These are phyloP conservation scores for Kluyveromyces siamensis DNA, from an alignment of 805 yeast genomes.

Conservation along the genomic window DNA sequence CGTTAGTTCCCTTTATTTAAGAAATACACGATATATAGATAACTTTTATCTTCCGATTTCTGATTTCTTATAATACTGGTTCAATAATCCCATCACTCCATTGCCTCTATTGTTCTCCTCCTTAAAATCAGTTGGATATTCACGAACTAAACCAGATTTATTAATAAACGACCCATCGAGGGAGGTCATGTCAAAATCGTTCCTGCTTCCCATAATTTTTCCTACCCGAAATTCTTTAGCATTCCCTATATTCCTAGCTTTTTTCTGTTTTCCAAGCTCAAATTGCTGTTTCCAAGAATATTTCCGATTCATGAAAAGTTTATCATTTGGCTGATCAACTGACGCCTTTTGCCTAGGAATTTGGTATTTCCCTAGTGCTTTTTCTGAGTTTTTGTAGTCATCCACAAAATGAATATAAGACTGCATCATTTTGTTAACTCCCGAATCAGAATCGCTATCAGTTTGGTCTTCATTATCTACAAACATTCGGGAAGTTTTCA, in stretches of 20 bases:
- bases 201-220: background rate
- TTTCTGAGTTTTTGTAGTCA: slow-evolving; percentile 52
- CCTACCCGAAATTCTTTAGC: slow-evolving; percentile 2
- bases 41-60: slow-evolving; percentile 19
- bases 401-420: slow-evolving; percentile 83
- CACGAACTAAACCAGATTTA: slow-evolving; percentile 22
- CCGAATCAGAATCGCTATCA: slow-evolving; percentile 29
- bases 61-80: slow-evolving; percentile 58
- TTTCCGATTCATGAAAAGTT: slow-evolving; percentile 7
- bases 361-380: slow-evolving; percentile 29
- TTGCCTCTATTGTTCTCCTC: slow-evolving; percentile 7
- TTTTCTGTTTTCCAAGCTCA: slow-evolving; percentile 19
- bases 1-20: slow-evolving; percentile 12
- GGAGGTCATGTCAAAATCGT: slow-evolving; percentile 1
- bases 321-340: slow-evolving; percentile 1
- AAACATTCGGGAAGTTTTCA: slow-evolving; percentile 8
- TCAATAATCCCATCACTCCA: slow-evolving; percentile 73
- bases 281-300: slow-evolving; percentile 31
- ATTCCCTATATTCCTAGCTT: slow-evolving; percentile 17
- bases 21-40: background rate
- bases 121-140: slow-evolving; percentile 4
- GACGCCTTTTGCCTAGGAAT: slow-evolving; percentile 12
- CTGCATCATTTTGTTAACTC: slow-evolving; percentile 81
- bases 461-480: slow-evolving; percentile 10
- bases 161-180: slow-evolving; percentile 39